These are phyloP conservation scores for Apiospora aurea DNA, from an alignment of 2,329 filamentous ascomycete species.

Conservation along the genomic window DNA sequence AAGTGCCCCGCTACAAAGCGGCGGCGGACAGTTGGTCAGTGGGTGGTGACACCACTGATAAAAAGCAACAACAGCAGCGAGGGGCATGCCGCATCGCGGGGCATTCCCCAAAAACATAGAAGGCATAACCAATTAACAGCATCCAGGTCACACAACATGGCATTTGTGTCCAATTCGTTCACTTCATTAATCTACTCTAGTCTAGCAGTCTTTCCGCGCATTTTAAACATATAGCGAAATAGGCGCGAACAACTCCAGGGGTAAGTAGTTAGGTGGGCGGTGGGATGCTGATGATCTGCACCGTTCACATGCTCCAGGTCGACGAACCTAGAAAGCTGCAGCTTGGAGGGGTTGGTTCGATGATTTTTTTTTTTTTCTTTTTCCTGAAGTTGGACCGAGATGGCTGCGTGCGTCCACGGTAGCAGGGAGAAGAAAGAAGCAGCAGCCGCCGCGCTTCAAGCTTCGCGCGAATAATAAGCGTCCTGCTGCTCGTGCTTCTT, in stretches of 20 bases:
- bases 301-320: background rate
- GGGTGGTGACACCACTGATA: background rate
- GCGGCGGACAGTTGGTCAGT: background rate
- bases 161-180: background rate
- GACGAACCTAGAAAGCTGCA: background rate
- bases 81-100: background rate
- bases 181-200: slow-evolving; percentile 12
- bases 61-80: background rate
- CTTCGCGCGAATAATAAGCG: slow-evolving; percentile 53
- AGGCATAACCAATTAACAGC: background rate
- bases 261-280: background rate
- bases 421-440: background rate
- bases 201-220: background rate
- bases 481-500: slow-evolving; percentile 52
- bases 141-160: background rate
- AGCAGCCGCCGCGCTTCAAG: background rate
- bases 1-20: background rate
- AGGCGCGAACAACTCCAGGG: background rate
- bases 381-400: background rate
- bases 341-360: background rate
- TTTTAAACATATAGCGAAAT: background rate
- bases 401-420: background rate
- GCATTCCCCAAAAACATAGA: background rate
- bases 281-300: background rate
- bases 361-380: too few relatives aligned